Evolutionary conservation across 441 rosid genomes (phyloP).

Genomic region (Populus trichocarpa): DNA sequence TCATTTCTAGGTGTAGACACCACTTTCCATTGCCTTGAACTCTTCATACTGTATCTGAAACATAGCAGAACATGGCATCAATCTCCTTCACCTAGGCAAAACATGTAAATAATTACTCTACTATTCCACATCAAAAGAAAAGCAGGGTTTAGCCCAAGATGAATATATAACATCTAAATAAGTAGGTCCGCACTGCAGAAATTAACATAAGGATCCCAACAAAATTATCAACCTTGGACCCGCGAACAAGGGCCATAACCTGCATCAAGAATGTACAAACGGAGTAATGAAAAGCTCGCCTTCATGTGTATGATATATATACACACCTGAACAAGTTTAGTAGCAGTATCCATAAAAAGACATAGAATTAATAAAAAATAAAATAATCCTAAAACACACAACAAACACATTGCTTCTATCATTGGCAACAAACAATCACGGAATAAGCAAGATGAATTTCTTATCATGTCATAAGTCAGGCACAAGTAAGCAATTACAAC

Average conservation of each 20-base stretch:
- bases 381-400: neutral
- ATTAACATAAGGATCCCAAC: neutral
- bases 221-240: no score
- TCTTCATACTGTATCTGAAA: slow-evolving; percentile 60
- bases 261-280: no score
- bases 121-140: neutral
- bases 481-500: neutral
- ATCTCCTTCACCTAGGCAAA: neutral
- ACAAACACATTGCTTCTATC: neutral
- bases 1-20: slow-evolving; percentile 72
- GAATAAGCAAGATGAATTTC: slow-evolving; percentile 1
- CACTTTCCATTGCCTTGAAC: slow-evolving; percentile 59
- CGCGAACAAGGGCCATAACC: no score
- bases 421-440: neutral
- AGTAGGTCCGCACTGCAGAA: neutral
- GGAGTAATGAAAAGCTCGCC: no score
- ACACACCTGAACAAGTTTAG: no score
- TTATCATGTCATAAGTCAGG: neutral
- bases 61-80: neutral
- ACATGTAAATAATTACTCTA: neutral
- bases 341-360: neutral
- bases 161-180: neutral
- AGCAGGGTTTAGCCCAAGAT: neutral
- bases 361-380: neutral
- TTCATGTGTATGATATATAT: no score